Evolutionary conservation across 2,329 filamentous ascomycete genomes (phyloP).

Genomic region (Aureobasidium sp.): DNA sequence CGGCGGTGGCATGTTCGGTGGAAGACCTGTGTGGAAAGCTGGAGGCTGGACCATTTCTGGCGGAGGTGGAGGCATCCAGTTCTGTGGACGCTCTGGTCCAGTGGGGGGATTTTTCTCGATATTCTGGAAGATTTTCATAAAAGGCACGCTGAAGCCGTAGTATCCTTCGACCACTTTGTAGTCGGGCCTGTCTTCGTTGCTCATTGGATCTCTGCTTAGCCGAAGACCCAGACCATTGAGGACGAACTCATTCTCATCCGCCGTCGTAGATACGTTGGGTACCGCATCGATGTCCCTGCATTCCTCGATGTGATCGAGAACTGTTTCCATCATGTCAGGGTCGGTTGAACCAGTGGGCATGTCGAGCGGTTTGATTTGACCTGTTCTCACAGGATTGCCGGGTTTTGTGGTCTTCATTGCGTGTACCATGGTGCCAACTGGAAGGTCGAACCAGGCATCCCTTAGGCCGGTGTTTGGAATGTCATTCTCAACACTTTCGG

Average conservation of each 20-base stretch:
- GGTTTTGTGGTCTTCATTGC: constrained; percentile 1
- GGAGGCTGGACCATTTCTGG: background rate
- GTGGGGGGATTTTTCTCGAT: background rate
- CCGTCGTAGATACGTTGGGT: constrained; percentile 4
- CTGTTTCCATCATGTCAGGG: constrained; percentile 10
- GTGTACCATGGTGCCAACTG: constrained; percentile 3
- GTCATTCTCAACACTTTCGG: background rate
- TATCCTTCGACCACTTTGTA: constrained; percentile 12
- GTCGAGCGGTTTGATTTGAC: constrained; percentile 4
- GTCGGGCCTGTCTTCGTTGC: background rate
- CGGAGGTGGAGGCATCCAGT: constrained; percentile 4
- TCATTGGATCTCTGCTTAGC: background rate
- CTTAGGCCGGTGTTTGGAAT: constrained; percentile 3
- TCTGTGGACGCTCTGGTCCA: background rate
- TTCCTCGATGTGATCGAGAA: constrained; percentile 8
- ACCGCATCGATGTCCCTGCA: constrained; percentile 6
- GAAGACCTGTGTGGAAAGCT: background rate
- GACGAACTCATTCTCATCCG: background rate
- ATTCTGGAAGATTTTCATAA: constrained; percentile 8
- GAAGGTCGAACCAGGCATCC: constrained; percentile 13
- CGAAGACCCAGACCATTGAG: constrained; percentile 14
- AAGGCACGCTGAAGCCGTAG: constrained; percentile 12
- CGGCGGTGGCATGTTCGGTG: background rate
- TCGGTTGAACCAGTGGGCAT: constrained; percentile 3
- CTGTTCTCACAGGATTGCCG: background rate